Evolutionary conservation across 1,284 basidiomycete species (phyloP), one percentile per base, ranked within the genome.

Genomic region (Cerrena zonata): DNA sequence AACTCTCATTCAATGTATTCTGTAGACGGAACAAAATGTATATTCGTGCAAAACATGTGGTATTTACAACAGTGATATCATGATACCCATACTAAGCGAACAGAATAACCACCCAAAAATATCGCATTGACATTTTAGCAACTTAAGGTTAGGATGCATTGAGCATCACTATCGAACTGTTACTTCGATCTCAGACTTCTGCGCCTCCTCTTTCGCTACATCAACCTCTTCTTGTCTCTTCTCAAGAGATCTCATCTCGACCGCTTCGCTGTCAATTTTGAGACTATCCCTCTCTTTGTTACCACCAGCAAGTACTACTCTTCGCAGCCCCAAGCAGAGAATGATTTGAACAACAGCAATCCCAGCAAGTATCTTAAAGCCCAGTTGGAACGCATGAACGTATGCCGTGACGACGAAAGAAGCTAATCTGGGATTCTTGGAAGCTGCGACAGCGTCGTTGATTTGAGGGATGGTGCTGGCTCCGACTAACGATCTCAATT

Each of bases 381-480:
- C 56, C 4, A 58, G 43, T 24, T 50, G 51, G 39, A 53, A 58
- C n/a, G 56, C 56, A 10, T 23, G 43, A 15, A 56, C 51, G 45
- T 58, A 58, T n/a, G 56, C 52, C 1, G 13, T 5, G 4, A 53
- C 48, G 26, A 54, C 52, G 10, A 39, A 39, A 4, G 24, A 4
- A 7, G 52, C 54, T n/a, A 52, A 37, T 4, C 40, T 22, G 5
- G 54, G 56, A 39, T 54, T 49, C 38, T 37, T 26, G 3, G 54
- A 44, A 15, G 54, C 56, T 38, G 52, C 23, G 36, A 58, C 56
- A 18, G 56, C 52, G 50, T 58, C 56, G 49, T 58, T 58, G 43
- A 58, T 52, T 52, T 52, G 50, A 27, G 40, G 36, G 3, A 50
- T 43, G 18, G 36, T 27, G 19, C 21, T 5, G 39, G 25, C 34